phyloP scores from a whole-genome alignment of 495 filamentous ascomycete species.

The Astrocystis sublimbata region DNA sequence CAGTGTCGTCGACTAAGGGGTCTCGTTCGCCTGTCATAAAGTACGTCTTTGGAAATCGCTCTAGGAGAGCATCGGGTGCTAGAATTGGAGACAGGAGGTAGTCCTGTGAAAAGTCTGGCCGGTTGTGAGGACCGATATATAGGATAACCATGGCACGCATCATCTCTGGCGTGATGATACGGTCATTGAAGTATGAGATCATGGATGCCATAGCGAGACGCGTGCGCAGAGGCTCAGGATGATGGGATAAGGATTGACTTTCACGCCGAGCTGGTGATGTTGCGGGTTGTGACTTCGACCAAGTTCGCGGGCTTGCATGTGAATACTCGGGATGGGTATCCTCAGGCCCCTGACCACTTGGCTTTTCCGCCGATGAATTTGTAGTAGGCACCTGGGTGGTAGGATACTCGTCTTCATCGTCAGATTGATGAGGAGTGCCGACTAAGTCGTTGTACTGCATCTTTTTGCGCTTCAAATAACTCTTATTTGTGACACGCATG shows the following conservation, averaged over 20 bases:
- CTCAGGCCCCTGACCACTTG: constrained; percentile 18
- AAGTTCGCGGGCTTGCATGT: constrained; percentile 41
- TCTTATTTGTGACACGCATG: constrained; percentile 72
- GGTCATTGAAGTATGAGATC: constrained; percentile 97
- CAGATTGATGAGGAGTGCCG: constrained; percentile 66
- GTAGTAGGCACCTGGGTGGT: constrained; percentile 20
- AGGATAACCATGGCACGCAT: constrained; percentile 99
- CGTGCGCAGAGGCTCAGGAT: constrained; percentile 72
- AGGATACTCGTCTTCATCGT: constrained; percentile 56
- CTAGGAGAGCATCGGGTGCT: constrained; percentile 79
- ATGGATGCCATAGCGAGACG: constrained; percentile 90
- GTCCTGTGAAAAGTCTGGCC: constrained; percentile 89
- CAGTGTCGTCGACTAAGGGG: constrained; percentile 93
- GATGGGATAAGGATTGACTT: constrained; percentile 42
- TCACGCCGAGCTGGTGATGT: constrained; percentile 17
- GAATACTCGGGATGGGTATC: constrained; percentile 46
- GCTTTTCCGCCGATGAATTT: constrained; percentile 17
- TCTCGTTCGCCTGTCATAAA: constrained; percentile 95
- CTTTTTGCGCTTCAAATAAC: constrained; percentile 75
- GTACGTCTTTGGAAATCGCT: constrained; percentile 85
- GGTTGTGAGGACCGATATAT: constrained; percentile 90
- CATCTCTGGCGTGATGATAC: constrained; percentile 94
- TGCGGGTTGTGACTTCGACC: constrained; percentile 34
- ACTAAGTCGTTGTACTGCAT: constrained; percentile 58
- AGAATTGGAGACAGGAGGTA: constrained; percentile 86